Percentiles rank a stretch among this genome's conserved stretches.
phyloP scores from a whole-genome alignment of 352 stramenopile species.

The Stramenopiles sp. region DNA sequence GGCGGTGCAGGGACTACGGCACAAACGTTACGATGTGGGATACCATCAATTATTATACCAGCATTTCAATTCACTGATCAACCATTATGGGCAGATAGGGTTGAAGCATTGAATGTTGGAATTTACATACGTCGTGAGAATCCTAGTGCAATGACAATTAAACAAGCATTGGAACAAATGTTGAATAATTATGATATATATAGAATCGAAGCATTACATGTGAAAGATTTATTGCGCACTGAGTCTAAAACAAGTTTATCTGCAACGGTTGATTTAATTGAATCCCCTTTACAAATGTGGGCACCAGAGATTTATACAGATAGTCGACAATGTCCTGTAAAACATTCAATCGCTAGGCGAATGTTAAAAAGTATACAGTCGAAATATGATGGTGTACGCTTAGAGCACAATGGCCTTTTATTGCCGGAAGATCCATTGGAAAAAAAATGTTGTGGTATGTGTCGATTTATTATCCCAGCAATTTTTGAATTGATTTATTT shows the following conservation, averaged over 20 bases:
- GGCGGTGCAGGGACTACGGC: constrained; percentile 18
- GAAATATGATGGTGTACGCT: neutral
- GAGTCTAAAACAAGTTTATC: neutral
- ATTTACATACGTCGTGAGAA: neutral
- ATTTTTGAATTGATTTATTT: neutral
- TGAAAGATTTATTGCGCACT: neutral
- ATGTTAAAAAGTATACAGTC: neutral
- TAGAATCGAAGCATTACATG: neutral
- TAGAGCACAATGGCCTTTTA: neutral
- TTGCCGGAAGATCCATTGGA: neutral
- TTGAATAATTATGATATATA: neutral
- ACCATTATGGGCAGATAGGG: constrained; percentile 11
- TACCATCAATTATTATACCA: constrained; percentile 14
- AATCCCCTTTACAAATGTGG: neutral
- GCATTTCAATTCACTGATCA: constrained; percentile 18
- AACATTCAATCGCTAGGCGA: neutral
- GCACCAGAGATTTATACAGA: neutral
- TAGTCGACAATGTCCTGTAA: neutral
- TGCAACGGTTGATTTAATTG: neutral
- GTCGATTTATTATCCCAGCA: neutral
- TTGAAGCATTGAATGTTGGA: constrained; percentile 9
- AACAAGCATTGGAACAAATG: neutral
- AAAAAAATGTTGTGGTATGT: neutral
- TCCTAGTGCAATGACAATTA: neutral
- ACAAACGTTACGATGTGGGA: constrained; percentile 6